Percentiles rank a stretch among this genome's conserved stretches.
These are phyloP conservation scores for Neonothopanus nambi DNA, from an alignment of 1,284 basidiomycete genomes.

Conservation along the genomic window DNA sequence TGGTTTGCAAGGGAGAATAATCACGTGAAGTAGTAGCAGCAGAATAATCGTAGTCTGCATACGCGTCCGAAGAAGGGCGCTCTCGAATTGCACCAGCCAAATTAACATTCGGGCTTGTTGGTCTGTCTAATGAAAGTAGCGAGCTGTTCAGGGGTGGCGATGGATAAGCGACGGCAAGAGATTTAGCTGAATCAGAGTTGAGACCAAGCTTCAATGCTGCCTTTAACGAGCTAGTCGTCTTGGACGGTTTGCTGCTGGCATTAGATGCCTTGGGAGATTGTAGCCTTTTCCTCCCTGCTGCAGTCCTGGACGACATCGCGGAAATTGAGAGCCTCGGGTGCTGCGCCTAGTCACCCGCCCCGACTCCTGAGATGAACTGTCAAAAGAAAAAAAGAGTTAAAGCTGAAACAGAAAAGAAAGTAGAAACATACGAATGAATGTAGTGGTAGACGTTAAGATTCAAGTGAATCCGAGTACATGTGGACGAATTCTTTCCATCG, in stretches of 20 bases:
- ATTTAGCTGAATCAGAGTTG: not conserved
- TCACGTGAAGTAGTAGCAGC: too few relatives aligned
- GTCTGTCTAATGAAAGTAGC: not conserved
- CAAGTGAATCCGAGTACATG: not conserved
- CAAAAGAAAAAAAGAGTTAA: not conserved
- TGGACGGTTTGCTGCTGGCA: not conserved
- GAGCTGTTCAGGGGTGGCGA: not conserved
- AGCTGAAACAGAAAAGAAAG: not conserved
- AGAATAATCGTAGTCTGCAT: not conserved
- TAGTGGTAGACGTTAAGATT: not conserved
- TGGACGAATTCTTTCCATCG: too few relatives aligned
- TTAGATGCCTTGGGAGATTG: not conserved
- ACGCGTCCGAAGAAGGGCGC: not conserved
- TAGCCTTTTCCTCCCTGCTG: conserved; percentile 14
- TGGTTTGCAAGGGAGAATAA: too few relatives aligned
- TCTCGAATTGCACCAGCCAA: too few relatives aligned
- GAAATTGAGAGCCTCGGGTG: too few relatives aligned
- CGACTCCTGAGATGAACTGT: too few relatives aligned
- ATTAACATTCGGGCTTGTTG: too few relatives aligned
- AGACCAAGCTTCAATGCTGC: not conserved
- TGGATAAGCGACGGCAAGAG: too few relatives aligned
- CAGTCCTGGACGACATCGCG: conserved; percentile 16
- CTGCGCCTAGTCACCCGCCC: too few relatives aligned
- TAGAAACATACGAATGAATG: not conserved
- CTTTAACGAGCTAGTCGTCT: conserved; percentile 1